A percentile compares a stretch with the other conserved stretches of the same genome.
phyloP scores from a whole-genome alignment of 768 basidiomycete species.

The Baorangia bicolor region DNA sequence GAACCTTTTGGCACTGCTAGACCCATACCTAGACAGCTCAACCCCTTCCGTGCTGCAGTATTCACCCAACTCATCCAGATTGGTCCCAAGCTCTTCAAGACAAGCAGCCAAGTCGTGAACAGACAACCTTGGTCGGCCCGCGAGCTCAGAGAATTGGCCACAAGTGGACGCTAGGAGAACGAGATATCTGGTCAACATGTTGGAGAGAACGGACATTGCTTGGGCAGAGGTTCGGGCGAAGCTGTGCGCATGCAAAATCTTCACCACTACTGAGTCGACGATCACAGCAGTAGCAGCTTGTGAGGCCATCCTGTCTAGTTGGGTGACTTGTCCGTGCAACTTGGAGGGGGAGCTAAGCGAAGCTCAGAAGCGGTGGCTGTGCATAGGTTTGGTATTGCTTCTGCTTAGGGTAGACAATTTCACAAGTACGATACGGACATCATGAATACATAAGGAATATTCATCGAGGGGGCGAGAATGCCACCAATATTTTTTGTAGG shows the following conservation, averaged over 20 bases:
- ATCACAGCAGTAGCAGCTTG: constrained; percentile 54
- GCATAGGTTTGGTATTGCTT: too few relatives aligned
- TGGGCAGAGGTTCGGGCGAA: constrained; percentile 77
- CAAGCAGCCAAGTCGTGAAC: constrained; percentile 62
- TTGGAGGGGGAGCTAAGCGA: too few relatives aligned
- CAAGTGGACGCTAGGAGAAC: constrained; percentile 62
- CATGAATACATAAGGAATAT: not conserved
- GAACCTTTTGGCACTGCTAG: constrained; percentile 59
- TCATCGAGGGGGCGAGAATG: not conserved
- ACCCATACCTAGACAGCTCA: constrained; percentile 67
- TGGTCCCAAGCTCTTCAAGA: constrained; percentile 73
- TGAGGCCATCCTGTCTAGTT: constrained; percentile 20
- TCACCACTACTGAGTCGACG: constrained; percentile 64
- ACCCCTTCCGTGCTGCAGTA: constrained; percentile 65
- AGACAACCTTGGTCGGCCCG: constrained; percentile 61
- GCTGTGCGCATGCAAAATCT: constrained; percentile 72
- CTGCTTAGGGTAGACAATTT: too few relatives aligned
- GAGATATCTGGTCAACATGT: constrained; percentile 75
- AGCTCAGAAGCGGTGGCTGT: too few relatives aligned
- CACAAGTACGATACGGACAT: not conserved
- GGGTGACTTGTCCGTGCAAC: too few relatives aligned
- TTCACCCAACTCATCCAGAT: constrained; percentile 65
- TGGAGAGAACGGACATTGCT: constrained; percentile 68
- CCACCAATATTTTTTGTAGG: not conserved
- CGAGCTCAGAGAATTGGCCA: constrained; percentile 71